These are phyloP conservation scores for Ceriops tagal DNA, from an alignment of 345 rosid genomes.

Conservation along the genomic window DNA sequence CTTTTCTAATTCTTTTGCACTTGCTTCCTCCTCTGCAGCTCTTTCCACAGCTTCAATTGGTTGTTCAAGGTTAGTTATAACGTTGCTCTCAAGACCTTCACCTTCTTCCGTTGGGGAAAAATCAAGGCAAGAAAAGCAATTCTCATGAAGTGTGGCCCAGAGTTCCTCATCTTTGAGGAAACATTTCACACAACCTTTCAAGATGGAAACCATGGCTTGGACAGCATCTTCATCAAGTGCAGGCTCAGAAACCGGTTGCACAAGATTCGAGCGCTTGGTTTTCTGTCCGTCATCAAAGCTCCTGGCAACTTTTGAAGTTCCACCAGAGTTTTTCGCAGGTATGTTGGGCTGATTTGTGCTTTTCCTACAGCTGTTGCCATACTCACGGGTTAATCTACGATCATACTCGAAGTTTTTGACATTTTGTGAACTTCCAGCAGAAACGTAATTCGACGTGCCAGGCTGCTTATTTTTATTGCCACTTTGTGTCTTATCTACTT, in stretches of 20 bases:
- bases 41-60: constrained; percentile 47
- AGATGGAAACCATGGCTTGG: constrained; percentile 51
- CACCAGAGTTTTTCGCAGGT: constrained; percentile 21
- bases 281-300: constrained; percentile 21
- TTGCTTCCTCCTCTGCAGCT: constrained; percentile 36
- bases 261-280: constrained; percentile 16
- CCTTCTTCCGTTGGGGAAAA: constrained; percentile 22
- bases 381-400: not conserved
- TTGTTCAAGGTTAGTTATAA: constrained; percentile 43
- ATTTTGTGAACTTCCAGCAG: too few relatives aligned
- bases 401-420: too few relatives aligned
- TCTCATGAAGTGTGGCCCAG: constrained; percentile 30
- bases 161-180: constrained; percentile 44
- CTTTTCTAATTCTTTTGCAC: constrained; percentile 44
- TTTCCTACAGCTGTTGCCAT: constrained; percentile 18
- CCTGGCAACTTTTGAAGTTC: constrained; percentile 28
- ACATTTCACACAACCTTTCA: constrained; percentile 39
- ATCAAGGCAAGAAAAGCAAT: constrained; percentile 32
- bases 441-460: too few relatives aligned
- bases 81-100: constrained; percentile 32
- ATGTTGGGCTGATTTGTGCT: constrained; percentile 24
- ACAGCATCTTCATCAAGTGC: constrained; percentile 66
- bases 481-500: constrained; percentile 16
- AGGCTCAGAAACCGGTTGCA: constrained; percentile 28
- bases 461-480: constrained; percentile 16